Evolutionary conservation across 2,329 filamentous ascomycete genomes (phyloP).

Genomic region (Zasmidium citrigriseum): DNA sequence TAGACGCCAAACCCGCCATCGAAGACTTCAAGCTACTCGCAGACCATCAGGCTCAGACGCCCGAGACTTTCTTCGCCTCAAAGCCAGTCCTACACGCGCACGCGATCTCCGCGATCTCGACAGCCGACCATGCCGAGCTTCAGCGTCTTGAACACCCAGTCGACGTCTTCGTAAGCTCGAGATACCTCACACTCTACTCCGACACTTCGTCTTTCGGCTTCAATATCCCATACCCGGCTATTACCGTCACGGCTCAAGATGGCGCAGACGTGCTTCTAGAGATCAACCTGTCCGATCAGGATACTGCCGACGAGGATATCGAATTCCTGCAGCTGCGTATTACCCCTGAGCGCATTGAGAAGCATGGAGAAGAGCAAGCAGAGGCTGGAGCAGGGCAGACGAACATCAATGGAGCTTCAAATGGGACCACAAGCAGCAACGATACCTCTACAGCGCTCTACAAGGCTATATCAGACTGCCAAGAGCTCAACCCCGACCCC

Average conservation of each 20-base stretch:
- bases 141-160: conserved; percentile 35
- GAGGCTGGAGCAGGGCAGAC: not conserved
- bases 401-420: not conserved
- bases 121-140: conserved; percentile 56
- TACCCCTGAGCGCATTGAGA: conserved; percentile 41
- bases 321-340: conserved; percentile 69
- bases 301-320: conserved; percentile 63
- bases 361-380: conserved; percentile 4
- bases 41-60: conserved; percentile 72
- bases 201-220: conserved; percentile 59
- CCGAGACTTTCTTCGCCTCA: conserved; percentile 68
- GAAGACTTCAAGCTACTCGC: conserved; percentile 60
- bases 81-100: conserved; percentile 72
- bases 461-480: conserved; percentile 71
- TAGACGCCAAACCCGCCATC: conserved; percentile 3
- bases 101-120: conserved; percentile 53
- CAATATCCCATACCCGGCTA: conserved; percentile 71
- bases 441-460: conserved; percentile 54
- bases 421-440: conserved; percentile 11
- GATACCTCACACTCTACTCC: conserved; percentile 66
- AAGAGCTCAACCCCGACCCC: conserved; percentile 74
- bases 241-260: conserved; percentile 75
- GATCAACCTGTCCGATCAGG: conserved; percentile 62
- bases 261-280: conserved; percentile 66
- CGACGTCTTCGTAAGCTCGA: conserved; percentile 53